phyloP scores from a whole-genome alignment of 176 grass and related monocot species.

The Stipa capillata region DNA sequence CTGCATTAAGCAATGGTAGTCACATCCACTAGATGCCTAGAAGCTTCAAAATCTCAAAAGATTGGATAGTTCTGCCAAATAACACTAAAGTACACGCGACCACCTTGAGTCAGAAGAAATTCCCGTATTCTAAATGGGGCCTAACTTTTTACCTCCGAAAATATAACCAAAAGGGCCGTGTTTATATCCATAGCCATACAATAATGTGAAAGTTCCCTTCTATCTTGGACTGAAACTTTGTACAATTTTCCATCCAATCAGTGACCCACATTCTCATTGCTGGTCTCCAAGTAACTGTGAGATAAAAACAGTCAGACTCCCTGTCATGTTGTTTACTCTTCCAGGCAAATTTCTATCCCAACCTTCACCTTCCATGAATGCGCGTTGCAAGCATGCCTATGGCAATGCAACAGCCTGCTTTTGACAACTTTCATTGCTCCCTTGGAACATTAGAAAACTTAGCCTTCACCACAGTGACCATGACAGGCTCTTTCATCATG shows the following conservation, averaged over 20 bases:
- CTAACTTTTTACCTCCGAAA: background rate
- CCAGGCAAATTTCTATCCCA: constrained; percentile 1
- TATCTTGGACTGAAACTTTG: background rate
- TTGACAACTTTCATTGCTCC: background rate
- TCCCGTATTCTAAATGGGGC: background rate
- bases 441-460: constrained; percentile 23
- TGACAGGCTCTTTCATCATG: constrained; percentile 18
- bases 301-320: background rate
- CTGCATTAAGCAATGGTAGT: constrained; percentile 17
- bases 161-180: background rate
- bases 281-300: background rate
- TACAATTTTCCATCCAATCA: constrained; percentile 12
- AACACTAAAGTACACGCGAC: background rate
- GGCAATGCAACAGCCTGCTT: constrained; percentile 42
- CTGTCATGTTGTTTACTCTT: background rate
- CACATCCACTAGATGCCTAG: no score
- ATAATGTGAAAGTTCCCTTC: background rate
- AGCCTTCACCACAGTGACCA: constrained; percentile 6
- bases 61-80: background rate
- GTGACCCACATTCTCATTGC: constrained; percentile 21
- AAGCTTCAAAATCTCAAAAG: constrained; percentile 15
- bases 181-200: no score
- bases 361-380: constrained; percentile 33
- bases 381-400: constrained; percentile 9
- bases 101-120: background rate